phyloP scores from a whole-genome alignment of 805 yeast genomes.

The Candida mattraensis region DNA sequence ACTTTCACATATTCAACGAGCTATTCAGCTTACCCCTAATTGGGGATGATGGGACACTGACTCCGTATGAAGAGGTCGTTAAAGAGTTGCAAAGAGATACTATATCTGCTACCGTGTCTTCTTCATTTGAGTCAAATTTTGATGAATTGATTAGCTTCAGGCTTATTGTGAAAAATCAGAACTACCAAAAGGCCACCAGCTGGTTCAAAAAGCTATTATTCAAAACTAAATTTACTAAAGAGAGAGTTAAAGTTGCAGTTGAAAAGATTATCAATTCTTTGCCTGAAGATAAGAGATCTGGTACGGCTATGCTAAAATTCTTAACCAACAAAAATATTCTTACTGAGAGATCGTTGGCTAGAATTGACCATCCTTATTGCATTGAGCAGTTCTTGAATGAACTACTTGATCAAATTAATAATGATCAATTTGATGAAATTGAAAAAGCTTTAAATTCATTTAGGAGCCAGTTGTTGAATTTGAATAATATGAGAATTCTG shows the following conservation, averaged over 20 bases:
- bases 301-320: conserved; percentile 63
- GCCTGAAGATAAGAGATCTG: conserved; percentile 64
- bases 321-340: conserved; percentile 45
- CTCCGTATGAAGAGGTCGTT: conserved; percentile 77
- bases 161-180: conserved; percentile 57
- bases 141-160: conserved; percentile 65
- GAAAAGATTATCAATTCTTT: conserved; percentile 60
- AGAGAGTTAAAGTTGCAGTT: conserved; percentile 63
- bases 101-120: conserved; percentile 53
- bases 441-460: conserved; percentile 50
- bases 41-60: conserved; percentile 55
- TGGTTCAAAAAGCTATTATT: conserved; percentile 74
- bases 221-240: conserved; percentile 67
- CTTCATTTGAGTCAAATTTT: conserved; percentile 58
- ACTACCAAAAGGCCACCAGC: conserved; percentile 66
- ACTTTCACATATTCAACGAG: conserved; percentile 63
- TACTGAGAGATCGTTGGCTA: conserved; percentile 60
- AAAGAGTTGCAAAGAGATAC: conserved; percentile 72
- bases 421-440: conserved; percentile 52
- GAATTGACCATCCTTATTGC: conserved; percentile 62
- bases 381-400: conserved; percentile 59
- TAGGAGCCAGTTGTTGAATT: conserved; percentile 50
- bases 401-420: conserved; percentile 48
- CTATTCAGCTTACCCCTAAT: conserved; percentile 72
- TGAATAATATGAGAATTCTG: conserved; percentile 62